Percentiles rank a stretch among this genome's conserved stretches.
Evolutionary conservation across 148 eudicot species (phyloP).

Genomic region (Arbutus unedo): DNA sequence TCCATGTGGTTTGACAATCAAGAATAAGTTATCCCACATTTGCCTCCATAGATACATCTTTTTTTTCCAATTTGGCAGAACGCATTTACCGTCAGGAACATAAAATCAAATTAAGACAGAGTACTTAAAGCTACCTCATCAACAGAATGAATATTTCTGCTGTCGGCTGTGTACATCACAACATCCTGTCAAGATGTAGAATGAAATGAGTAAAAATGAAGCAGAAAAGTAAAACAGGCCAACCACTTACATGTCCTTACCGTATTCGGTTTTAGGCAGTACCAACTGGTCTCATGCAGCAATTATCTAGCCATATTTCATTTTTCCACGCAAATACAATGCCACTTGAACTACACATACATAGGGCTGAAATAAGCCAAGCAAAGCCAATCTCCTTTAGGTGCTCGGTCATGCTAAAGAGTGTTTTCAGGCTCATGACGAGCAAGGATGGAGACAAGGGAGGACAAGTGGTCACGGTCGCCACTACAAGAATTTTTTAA

Average conservation of each 20-base stretch:
- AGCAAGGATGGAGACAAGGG: too few relatives aligned
- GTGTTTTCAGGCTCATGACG: too few relatives aligned
- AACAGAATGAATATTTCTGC: constrained; percentile 75
- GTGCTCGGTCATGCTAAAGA: too few relatives aligned
- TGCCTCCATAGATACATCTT: not conserved
- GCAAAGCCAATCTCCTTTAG: too few relatives aligned
- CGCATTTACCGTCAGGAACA: not conserved
- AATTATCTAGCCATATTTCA: not conserved
- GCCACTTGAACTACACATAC: not conserved
- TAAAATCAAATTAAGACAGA: not conserved
- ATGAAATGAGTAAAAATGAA: constrained; percentile 17
- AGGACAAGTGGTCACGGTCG: too few relatives aligned
- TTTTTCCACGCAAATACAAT: not conserved
- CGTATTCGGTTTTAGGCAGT: too few relatives aligned
- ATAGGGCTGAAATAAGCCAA: too few relatives aligned
- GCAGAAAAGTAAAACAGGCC: not conserved
- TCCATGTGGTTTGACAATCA: not conserved
- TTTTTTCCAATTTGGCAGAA: not conserved
- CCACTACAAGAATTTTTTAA: too few relatives aligned
- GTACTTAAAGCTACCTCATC: constrained; percentile 60
- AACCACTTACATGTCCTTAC: too few relatives aligned
- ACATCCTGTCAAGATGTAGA: constrained; percentile 53
- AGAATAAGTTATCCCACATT: not conserved
- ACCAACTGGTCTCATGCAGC: not conserved
- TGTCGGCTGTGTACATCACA: constrained; percentile 83